Evolutionary conservation across 345 rosid genomes (phyloP).

Genomic region (Boechera stricta): DNA sequence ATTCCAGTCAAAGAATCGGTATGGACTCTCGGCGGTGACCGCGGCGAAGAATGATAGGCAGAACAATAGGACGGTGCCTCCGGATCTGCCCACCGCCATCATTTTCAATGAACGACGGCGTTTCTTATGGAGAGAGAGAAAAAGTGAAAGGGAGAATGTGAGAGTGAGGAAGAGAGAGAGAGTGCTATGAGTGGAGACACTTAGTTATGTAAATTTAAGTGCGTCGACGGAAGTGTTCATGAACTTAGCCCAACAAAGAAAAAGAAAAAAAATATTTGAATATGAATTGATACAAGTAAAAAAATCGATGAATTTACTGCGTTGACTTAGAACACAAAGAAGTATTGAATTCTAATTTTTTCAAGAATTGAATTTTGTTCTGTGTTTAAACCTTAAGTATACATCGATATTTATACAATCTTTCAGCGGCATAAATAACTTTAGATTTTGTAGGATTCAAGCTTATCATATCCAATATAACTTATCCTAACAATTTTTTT

Average conservation of each 20-base stretch:
- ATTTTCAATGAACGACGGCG: slow-evolving; percentile 9
- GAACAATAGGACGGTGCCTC: slow-evolving; percentile 33
- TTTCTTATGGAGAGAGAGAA: slow-evolving; percentile 18
- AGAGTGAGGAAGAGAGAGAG: background rate
- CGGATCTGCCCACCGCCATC: slow-evolving; percentile 38
- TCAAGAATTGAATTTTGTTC: too few species aligned
- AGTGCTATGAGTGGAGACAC: slow-evolving; percentile 29
- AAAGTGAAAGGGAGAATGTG: background rate
- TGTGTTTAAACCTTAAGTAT: too few species aligned
- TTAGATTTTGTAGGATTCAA: too few species aligned
- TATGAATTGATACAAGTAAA: background rate
- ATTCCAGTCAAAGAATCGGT: slow-evolving; percentile 78
- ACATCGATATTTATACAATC: too few species aligned
- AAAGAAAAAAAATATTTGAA: background rate
- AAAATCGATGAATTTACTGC: slow-evolving; percentile 15
- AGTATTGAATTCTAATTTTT: background rate
- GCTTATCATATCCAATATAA: too few species aligned
- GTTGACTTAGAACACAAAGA: slow-evolving; percentile 3
- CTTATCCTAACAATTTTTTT: too few species aligned
- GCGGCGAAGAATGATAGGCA: slow-evolving; percentile 36
- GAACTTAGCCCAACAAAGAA: slow-evolving; percentile 19
- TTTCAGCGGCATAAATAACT: too few species aligned
- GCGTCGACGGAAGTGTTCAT: background rate
- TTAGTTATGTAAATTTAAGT: slow-evolving; percentile 33
- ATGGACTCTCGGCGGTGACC: slow-evolving; percentile 64